Base-by-base conservation (phyloP, 2,329 filamentous ascomycete species). In the Pseudogymnoascus sp. region DNA sequence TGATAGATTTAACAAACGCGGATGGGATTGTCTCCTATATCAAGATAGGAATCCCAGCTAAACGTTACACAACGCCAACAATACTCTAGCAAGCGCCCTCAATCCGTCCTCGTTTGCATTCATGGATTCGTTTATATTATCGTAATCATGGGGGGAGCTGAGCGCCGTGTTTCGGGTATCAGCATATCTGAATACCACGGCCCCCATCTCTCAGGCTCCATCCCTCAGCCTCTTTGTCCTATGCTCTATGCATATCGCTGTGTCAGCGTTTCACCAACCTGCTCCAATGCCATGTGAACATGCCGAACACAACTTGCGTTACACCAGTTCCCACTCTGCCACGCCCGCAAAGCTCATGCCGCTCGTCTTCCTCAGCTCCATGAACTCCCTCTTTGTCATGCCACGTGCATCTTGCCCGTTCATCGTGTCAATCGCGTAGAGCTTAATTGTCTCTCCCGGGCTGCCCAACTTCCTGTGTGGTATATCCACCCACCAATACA, bases 401-500 rank as follows among this genome's bases (percentile, higher is more conserved):
- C 72, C 72, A 61, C 72, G 68, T 28, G 66, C 68, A 64, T 71
- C 69, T 59, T 65, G 64, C n/a, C 77, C 77, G 67, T 77, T 74
- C 60, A 76, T 65, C 21, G 72, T 75, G 59, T 78, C 82, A 38
- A 96, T 77, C 18, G 84, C 83, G 63, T 83, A 83, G 31, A 94
- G 75, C 67, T 80, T 81, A 5, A 93, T 77, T 62, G 81, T 84
- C 75, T 92, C 84, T 0, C 90, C 90, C 0, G 86, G 83, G 0
- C 78, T 79, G 0, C 91, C 91, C 18, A 95, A 76, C 63, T 87
- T 82, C 33, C 78, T 75, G 0, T 84, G 80, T 25, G 81, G 78
- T 3, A 97, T 82, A 74, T 97, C 93, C 1, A 85, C 75, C 85
- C 90, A 96, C 84, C 89, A 95, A 76, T 87, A 86, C 70, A 83